Evolutionary conservation across 192 early-diverging fungal species (phyloP), one percentile per base, ranked within the genome.

Genomic region (Coemansia sp.): DNA sequence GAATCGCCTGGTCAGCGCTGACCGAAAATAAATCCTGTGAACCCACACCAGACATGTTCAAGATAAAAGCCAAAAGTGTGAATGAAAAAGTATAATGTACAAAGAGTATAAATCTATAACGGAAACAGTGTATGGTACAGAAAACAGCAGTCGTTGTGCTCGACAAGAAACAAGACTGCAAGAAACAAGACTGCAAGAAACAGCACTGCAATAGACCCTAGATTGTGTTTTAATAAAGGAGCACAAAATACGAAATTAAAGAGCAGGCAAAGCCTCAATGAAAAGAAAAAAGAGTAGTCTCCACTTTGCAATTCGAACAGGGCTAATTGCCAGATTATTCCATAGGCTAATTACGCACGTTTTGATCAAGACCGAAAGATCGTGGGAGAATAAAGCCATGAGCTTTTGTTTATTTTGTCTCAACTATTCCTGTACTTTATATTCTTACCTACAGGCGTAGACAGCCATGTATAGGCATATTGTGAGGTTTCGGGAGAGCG

Each of bases 11-110:
- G 9, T 60, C 51, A 11, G 22, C 53, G 39, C 37, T 27, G 22
- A 45, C 27, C 27, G 21, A 32, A 37, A 12, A 22, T 17, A 11
- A 9, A 4, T 38, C 10, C 14, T 22, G 48, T 15, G 32, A 19
- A 51, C 22, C 35, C 35, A 2, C 27, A 4, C 50, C 29, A 19
- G 22, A 51, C 37, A 59, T 66, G 32, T 37, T 45, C 59, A 17
- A 45, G 29, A 50, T 17, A 7, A 65, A 38, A 15, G 4, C 35
- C 27, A 12, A 56, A 17, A 51, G 5, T 22, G 19, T 7, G 21
- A 22, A 43, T 50, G 32, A 8, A 51, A 12, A 65, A 35, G 22
- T 57, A 65, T 37, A 65, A 65, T 58, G 11, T 65, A 65, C 64
- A 65, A 21, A 23, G 24, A 48, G 41, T 45, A 17, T 49, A 60